Percentiles rank a stretch among this genome's conserved stretches.
These are phyloP conservation scores for Halenospora varia DNA, from an alignment of 495 filamentous ascomycete genomes.

Conservation along the genomic window DNA sequence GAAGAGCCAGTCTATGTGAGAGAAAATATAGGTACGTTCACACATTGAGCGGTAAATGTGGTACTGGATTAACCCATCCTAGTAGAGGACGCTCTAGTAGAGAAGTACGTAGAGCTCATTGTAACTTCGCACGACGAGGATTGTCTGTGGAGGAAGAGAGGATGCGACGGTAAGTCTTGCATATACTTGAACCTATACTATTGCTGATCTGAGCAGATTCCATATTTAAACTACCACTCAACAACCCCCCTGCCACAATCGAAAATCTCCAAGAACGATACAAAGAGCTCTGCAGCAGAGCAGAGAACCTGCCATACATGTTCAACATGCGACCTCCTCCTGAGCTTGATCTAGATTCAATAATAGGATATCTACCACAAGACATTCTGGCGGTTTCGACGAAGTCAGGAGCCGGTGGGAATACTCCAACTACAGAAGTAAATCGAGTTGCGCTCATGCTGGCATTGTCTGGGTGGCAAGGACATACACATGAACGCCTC, in stretches of 20 bases:
- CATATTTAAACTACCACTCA: slow-evolving; percentile 41
- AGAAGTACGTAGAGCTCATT: slow-evolving; percentile 68
- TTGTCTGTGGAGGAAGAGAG: slow-evolving; percentile 81
- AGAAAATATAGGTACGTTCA: slow-evolving; percentile 36
- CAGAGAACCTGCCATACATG: slow-evolving; percentile 45
- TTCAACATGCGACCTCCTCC: slow-evolving; percentile 47
- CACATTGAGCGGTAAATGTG: neutral
- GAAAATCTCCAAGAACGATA: slow-evolving; percentile 57
- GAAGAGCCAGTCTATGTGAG: slow-evolving; percentile 48
- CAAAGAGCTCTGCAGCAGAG: slow-evolving; percentile 42
- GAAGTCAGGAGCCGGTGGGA: neutral
- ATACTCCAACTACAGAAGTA: slow-evolving; percentile 26
- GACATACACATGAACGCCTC: slow-evolving; percentile 49
- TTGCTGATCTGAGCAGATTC: slow-evolving; percentile 43
- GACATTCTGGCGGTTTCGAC: slow-evolving; percentile 26
- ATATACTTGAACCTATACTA: slow-evolving; percentile 15
- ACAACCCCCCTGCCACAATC: slow-evolving; percentile 53
- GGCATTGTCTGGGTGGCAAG: slow-evolving; percentile 84
- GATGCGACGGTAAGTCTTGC: slow-evolving; percentile 66
- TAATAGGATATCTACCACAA: slow-evolving; percentile 43
- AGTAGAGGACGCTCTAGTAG: slow-evolving; percentile 67
- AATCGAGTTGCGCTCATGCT: slow-evolving; percentile 68
- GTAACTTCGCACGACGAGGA: slow-evolving; percentile 72
- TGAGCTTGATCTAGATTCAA: slow-evolving; percentile 43
- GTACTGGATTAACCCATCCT: no score